Percentiles rank a stretch among this genome's conserved stretches.
These are phyloP conservation scores for Boletus vermiculosoides DNA, from an alignment of 768 basidiomycete species.

Conservation along the genomic window DNA sequence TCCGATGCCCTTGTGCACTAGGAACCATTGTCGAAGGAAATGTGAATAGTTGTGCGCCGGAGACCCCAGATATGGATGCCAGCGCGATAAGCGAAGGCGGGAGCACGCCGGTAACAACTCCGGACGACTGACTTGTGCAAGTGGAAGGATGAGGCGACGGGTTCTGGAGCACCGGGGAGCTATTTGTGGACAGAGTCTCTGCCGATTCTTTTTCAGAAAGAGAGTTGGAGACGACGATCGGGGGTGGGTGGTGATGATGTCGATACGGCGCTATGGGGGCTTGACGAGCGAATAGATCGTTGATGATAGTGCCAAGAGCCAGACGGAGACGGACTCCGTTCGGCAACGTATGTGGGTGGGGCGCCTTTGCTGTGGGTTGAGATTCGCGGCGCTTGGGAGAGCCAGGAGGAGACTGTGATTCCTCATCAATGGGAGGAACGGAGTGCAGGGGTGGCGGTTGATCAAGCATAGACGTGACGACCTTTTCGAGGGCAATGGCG, in stretches of 20 bases:
- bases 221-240: constrained; percentile 30
- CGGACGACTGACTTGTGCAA: constrained; percentile 21
- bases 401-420: constrained; percentile 49
- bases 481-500: constrained; percentile 81
- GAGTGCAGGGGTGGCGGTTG: constrained; percentile 69
- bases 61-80: constrained; percentile 28
- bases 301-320: constrained; percentile 72
- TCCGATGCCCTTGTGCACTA: constrained; percentile 7
- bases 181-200: constrained; percentile 21
- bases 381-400: constrained; percentile 43
- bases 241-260: constrained; percentile 36
- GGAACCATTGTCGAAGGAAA: constrained; percentile 7
- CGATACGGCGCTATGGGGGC: constrained; percentile 43
- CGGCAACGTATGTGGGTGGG: constrained; percentile 63
- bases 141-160: constrained; percentile 26
- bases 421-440: constrained; percentile 46
- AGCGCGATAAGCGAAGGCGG: constrained; percentile 31
- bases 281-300: constrained; percentile 78
- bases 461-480: constrained; percentile 75
- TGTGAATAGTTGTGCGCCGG: constrained; percentile 5
- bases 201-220: constrained; percentile 27
- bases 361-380: constrained; percentile 26
- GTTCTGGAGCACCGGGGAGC: constrained; percentile 24
- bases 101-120: constrained; percentile 18
- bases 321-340: constrained; percentile 80